Evolutionary conservation across 2,329 filamentous ascomycete genomes (phyloP).

Genomic region (Anisogramma anomala): DNA sequence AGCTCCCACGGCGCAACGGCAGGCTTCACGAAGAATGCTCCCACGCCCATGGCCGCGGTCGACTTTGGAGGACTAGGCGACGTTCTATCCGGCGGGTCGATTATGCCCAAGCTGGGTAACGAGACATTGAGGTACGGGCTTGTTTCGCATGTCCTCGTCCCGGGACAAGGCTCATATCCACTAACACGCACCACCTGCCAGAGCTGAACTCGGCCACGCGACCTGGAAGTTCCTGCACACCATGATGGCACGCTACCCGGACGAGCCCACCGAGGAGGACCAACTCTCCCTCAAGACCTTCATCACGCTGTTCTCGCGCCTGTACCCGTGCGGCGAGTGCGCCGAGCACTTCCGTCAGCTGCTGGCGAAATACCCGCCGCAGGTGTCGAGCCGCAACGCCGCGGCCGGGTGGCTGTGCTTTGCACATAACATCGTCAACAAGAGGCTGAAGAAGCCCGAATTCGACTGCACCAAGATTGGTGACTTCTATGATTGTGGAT

Average conservation of each 20-base stretch:
- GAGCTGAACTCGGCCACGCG: slow-evolving; percentile 54
- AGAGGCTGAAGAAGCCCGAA: slow-evolving; percentile 45
- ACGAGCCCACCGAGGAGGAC: slow-evolving; percentile 51
- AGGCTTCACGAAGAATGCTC: slow-evolving; percentile 14
- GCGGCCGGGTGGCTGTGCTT: slow-evolving; percentile 59
- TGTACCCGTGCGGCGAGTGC: slow-evolving; percentile 62
- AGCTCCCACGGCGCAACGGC: slow-evolving; percentile 19
- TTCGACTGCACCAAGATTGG: slow-evolving; percentile 59
- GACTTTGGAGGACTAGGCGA: slow-evolving; percentile 33
- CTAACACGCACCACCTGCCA: slow-evolving; percentile 17
- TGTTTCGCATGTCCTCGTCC: background rate
- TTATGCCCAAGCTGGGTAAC: slow-evolving; percentile 73
- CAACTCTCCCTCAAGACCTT: slow-evolving; percentile 51
- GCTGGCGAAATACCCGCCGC: slow-evolving; percentile 50
- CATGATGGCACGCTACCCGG: slow-evolving; percentile 58
- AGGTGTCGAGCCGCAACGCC: slow-evolving; percentile 50
- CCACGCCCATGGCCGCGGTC: slow-evolving; percentile 7
- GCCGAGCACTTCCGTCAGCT: slow-evolving; percentile 55
- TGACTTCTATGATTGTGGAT: slow-evolving; percentile 62
- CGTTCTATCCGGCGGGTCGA: slow-evolving; percentile 55
- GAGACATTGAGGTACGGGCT: slow-evolving; percentile 57
- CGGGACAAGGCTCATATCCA: too few relatives aligned
- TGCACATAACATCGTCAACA: slow-evolving; percentile 57
- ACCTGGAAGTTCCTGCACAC: slow-evolving; percentile 62
- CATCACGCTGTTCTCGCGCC: slow-evolving; percentile 53